Conservation (phyloP, 2,329 filamentous ascomycete species). For the Trichoderma citrinoviride region DNA sequence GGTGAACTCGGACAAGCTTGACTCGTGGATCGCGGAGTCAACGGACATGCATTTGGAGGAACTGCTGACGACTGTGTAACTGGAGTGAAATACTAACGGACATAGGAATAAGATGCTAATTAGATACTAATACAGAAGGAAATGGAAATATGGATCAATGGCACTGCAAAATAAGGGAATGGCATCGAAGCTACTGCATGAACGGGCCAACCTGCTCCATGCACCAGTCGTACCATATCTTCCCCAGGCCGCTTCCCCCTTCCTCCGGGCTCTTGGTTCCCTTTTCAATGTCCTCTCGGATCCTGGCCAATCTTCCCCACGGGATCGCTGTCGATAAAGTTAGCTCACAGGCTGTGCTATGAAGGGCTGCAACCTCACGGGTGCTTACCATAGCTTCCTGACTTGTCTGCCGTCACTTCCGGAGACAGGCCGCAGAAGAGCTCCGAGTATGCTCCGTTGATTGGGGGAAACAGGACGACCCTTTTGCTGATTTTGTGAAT, state of each 20-base stretch:
- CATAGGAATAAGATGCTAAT: too few species aligned
- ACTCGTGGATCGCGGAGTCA: conserved; percentile 16
- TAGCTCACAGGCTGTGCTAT: neutral
- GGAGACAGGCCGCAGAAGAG: conserved; percentile 17
- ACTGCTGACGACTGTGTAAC: neutral
- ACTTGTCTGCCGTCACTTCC: conserved; percentile 5
- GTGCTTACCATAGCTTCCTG: conserved; percentile 8
- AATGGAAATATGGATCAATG: too few species aligned
- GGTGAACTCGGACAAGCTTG: conserved; percentile 15
- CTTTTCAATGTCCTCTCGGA: conserved; percentile 9
- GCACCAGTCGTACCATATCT: conserved; percentile 18
- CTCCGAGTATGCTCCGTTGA: conserved; percentile 20
- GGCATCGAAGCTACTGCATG: neutral
- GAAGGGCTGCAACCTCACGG: neutral
- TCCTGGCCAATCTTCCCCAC: conserved; percentile 11
- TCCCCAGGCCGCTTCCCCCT: conserved; percentile 15
- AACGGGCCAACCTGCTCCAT: conserved; percentile 9
- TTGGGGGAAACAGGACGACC: neutral
- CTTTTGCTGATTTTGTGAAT: neutral
- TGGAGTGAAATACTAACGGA: neutral
- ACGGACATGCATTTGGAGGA: neutral
- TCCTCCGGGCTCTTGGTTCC: neutral
- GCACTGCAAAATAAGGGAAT: neutral
- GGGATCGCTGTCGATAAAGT: neutral
- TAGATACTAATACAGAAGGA: too few species aligned